These are phyloP conservation scores for Canavalia ensiformis DNA, from an alignment of 306 rosid species.

Conservation along the genomic window DNA sequence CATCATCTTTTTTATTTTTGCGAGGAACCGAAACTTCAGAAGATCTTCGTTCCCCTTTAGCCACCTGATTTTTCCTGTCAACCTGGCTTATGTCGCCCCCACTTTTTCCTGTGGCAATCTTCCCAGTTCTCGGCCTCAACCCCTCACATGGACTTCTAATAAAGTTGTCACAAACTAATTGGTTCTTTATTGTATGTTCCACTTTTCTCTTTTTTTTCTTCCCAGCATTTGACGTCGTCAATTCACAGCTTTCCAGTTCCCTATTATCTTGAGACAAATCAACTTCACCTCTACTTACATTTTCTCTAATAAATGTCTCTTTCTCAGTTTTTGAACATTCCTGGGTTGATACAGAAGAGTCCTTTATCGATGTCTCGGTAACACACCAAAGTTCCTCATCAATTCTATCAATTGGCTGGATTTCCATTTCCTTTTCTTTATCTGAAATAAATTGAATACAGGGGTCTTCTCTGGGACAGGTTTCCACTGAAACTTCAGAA, in stretches of 20 bases:
- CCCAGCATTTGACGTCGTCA: slow-evolving; percentile 45
- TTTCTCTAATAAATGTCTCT: slow-evolving; percentile 39
- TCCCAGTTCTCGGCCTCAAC: slow-evolving; percentile 78
- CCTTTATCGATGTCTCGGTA: slow-evolving; percentile 36
- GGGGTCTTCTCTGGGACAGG: slow-evolving; percentile 47
- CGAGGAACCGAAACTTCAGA: slow-evolving; percentile 49
- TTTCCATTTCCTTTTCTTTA: slow-evolving; percentile 45
- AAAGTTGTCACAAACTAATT: slow-evolving; percentile 55
- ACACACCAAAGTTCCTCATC: slow-evolving; percentile 52
- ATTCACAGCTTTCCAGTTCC: slow-evolving; percentile 52
- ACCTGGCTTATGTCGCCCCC: slow-evolving; percentile 43
- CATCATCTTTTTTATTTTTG: slow-evolving; percentile 57
- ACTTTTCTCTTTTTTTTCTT: slow-evolving; percentile 66
- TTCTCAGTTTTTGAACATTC: slow-evolving; percentile 57
- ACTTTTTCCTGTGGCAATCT: slow-evolving; percentile 48
- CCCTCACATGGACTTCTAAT: slow-evolving; percentile 94
- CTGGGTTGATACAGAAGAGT: slow-evolving; percentile 46
- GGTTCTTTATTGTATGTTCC: slow-evolving; percentile 54
- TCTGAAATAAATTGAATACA: slow-evolving; percentile 47
- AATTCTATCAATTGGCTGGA: slow-evolving; percentile 25
- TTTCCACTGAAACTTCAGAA: slow-evolving; percentile 53
- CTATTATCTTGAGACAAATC: slow-evolving; percentile 52
- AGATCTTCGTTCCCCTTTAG: slow-evolving; percentile 59
- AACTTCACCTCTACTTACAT: slow-evolving; percentile 46
- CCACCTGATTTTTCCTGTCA: slow-evolving; percentile 55